These are phyloP conservation scores for Sphagnum magellanicum DNA, from an alignment of 228 moss, liverwort and hornwort species.

Conservation along the genomic window DNA sequence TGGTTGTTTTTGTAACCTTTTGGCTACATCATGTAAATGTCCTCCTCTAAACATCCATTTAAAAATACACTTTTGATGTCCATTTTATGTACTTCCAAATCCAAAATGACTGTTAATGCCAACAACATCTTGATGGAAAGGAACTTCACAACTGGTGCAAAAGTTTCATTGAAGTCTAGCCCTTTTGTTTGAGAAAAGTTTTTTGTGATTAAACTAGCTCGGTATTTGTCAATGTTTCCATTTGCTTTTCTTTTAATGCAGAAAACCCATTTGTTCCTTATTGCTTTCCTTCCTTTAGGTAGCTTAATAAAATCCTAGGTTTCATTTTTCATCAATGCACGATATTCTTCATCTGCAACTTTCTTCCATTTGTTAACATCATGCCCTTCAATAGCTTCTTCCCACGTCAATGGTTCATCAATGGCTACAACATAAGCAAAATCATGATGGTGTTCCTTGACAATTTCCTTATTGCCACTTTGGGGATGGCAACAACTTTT, in stretches of 20 bases:
- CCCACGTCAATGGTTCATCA: background rate
- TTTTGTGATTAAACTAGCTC: background rate
- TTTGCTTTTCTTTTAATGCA: background rate
- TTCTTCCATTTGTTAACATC: background rate
- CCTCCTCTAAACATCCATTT: background rate
- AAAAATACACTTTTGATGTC: too few species aligned
- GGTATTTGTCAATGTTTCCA: background rate
- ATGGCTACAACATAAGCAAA: background rate
- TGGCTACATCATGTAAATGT: background rate
- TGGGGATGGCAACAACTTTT: background rate
- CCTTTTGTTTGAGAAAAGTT: too few species aligned
- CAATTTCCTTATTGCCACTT: background rate
- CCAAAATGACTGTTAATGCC: background rate
- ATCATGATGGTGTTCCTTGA: background rate
- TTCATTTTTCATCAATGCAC: background rate
- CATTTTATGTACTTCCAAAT: background rate
- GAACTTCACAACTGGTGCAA: too few species aligned
- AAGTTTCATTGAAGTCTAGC: too few species aligned
- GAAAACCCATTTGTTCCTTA: background rate
- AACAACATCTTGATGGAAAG: background rate
- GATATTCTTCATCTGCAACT: background rate
- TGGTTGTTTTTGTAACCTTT: background rate
- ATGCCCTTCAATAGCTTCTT: background rate
- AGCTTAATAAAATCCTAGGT: background rate
- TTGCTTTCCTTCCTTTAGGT: background rate